Conservation (phyloP, 352 stramenopile species). For the Globisporangium abappressorium region DNA sequence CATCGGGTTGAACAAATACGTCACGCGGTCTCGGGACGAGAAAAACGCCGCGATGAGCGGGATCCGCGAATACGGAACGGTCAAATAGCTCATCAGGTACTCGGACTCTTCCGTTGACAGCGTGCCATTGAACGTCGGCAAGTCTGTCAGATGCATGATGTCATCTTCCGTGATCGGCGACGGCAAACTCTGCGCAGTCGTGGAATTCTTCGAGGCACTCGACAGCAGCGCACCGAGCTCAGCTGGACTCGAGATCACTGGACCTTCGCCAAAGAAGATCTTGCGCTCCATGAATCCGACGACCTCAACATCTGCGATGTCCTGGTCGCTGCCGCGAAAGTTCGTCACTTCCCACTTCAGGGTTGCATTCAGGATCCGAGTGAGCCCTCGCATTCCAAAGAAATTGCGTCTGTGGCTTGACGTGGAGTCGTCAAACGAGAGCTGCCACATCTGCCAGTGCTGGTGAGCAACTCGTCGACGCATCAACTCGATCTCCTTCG, state of each 20-base stretch:
- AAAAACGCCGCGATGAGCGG: conserved; percentile 98
- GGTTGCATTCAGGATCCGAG: conserved; percentile 57
- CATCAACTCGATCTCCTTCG: conserved; percentile 87
- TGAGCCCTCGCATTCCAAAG: conserved; percentile 67
- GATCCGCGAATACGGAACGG: conserved; percentile 97
- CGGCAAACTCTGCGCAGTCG: conserved; percentile 22
- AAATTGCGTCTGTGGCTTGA: conserved; percentile 76
- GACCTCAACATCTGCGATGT: conserved; percentile 88
- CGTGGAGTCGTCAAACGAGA: conserved; percentile 85
- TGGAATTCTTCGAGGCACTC: conserved; percentile 46
- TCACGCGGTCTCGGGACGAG: conserved; percentile 85
- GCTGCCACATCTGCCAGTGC: conserved; percentile 87
- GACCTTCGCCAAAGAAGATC: conserved; percentile 85
- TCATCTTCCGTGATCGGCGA: conserved; percentile 94
- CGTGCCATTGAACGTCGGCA: conserved; percentile 96
- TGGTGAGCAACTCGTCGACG: conserved; percentile 66
- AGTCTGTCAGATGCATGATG: conserved; percentile 95
- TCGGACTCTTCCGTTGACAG: conserved; percentile 96
- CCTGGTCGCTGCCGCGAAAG: conserved; percentile 84
- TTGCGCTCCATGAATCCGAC: conserved; percentile 86
- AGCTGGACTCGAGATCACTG: conserved; percentile 76
- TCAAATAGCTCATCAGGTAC: conserved; percentile 98
- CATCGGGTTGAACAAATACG: conserved; percentile 84
- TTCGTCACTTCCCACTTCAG: conserved; percentile 88
- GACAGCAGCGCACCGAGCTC: conserved; percentile 59